phyloP scores from a whole-genome alignment of 176 grass and related monocot genomes.

The Hyparrhenia diplandra region DNA sequence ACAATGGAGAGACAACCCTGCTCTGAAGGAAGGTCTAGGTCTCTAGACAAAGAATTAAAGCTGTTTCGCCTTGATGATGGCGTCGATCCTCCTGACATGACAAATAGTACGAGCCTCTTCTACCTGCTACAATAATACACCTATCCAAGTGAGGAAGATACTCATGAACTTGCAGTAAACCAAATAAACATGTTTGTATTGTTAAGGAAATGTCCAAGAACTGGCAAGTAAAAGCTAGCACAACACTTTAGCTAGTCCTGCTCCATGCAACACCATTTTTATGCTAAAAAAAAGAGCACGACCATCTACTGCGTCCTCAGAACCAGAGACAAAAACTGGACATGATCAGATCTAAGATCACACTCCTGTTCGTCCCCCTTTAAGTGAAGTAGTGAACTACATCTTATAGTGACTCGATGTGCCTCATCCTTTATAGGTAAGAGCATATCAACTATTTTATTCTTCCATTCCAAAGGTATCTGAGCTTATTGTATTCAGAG shows the following conservation, averaged over 20 bases:
- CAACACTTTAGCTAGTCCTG: background rate
- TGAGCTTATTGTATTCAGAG: background rate
- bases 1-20: slow-evolving; percentile 75
- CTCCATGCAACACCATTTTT: background rate
- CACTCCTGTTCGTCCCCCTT: background rate
- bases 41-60: slow-evolving; percentile 68
- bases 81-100: slow-evolving; percentile 62
- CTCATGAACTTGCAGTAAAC: background rate
- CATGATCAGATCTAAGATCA: slow-evolving; percentile 22
- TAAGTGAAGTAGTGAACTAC: background rate
- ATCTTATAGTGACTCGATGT: background rate
- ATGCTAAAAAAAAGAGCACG: background rate
- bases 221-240: background rate
- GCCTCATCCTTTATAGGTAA: background rate
- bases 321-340: background rate
- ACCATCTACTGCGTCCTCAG: background rate
- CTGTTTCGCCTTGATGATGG: slow-evolving; percentile 58
- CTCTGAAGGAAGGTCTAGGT: slow-evolving; percentile 47
- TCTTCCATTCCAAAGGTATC: background rate
- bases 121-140: slow-evolving; percentile 32
- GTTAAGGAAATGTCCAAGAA: background rate
- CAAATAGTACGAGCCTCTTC: slow-evolving; percentile 20
- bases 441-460: slow-evolving; percentile 1
- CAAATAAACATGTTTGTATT: background rate
- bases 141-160: slow-evolving; percentile 32